phyloP scores from a whole-genome alignment of 345 rosid species.

The Gossypium sturtianum region DNA sequence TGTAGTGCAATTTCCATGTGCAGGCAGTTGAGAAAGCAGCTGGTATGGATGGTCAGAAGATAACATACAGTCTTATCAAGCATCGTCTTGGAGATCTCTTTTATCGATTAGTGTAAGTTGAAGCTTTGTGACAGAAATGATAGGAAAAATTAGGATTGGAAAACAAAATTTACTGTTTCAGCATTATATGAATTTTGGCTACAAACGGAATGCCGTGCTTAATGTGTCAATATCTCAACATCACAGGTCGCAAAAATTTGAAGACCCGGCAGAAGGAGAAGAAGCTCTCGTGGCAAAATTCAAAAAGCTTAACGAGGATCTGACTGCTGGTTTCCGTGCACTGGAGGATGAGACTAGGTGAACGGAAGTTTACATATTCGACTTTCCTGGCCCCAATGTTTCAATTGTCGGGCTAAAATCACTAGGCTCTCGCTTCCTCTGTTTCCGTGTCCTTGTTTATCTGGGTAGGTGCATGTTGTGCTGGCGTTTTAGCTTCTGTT shows the following conservation, averaged over 20 bases:
- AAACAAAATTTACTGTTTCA: background rate
- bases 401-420: background rate
- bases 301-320: conserved; percentile 76
- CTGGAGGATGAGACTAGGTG: conserved; percentile 94
- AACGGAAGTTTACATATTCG: conserved; percentile 13
- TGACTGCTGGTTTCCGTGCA: conserved; percentile 90
- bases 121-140: background rate
- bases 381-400: background rate
- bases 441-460: background rate
- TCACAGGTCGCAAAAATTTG: conserved; percentile 89
- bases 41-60: conserved; percentile 99
- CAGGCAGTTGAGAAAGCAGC: conserved; percentile 98
- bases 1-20: background rate
- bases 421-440: background rate
- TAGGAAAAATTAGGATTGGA: background rate
- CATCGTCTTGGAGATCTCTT: conserved; percentile 96
- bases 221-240: conserved; percentile 4
- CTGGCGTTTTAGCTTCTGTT: conserved; percentile 14
- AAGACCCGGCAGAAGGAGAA: conserved; percentile 99
- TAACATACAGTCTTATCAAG: conserved; percentile 80
- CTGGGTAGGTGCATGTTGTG: background rate
- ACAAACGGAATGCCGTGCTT: background rate
- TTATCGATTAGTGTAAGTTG: conserved; percentile 80
- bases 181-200: background rate
- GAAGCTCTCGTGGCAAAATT: conserved; percentile 75